Base-by-base conservation (phyloP, 2,329 filamentous ascomycete species). In the Cladophialophora yegresii region DNA sequence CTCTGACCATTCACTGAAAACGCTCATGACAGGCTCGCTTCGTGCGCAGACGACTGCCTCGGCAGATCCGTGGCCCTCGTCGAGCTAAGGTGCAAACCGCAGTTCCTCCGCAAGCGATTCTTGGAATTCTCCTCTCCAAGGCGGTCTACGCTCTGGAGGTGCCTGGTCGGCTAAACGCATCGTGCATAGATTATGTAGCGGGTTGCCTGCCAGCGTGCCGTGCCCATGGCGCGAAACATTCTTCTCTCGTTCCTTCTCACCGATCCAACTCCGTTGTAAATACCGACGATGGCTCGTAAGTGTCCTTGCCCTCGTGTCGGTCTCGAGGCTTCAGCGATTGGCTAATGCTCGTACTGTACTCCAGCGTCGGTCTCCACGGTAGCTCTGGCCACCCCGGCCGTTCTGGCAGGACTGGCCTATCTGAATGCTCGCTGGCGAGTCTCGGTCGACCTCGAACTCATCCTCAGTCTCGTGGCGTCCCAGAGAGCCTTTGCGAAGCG, bases 321-420 rank as follows among this genome's bases (percentile, higher is more conserved):
- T 23, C 45, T 20, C n/a, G 10, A 33, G 12, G 16, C 51, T 54
- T n/a, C n/a, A n/a, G n/a, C 51, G 28, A 54, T 54, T 33, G 28
- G 51, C 51, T 54, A 22, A 54, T 23, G 13, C 13, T 45, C 32
- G 47, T 36, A 9, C 26, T 36, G 47, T 36, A 9, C 26, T 36
- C 36, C 32, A 54, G 50, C 47, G 26, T 51, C 60, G 33, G 9
- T 58, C 26, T 62, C 57, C n/a, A 51, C 62, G 20, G 49, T 59
- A 30, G 62, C 64, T 9, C 51, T 65, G 23, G 59, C 59, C 10
- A 51, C 62, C 12, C 65, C 68, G 23, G 88, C 88, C 16, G 83
- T 85, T 51, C 82, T 84, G 32, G 89, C 89, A 4, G 83, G 84
- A 3, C 79, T 89, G n/a, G 89, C 90, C 33, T 96, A 96, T 75